Evolutionary conservation across 2,329 filamentous ascomycete genomes (phyloP).

Genomic region (Fusarium algeriense): DNA sequence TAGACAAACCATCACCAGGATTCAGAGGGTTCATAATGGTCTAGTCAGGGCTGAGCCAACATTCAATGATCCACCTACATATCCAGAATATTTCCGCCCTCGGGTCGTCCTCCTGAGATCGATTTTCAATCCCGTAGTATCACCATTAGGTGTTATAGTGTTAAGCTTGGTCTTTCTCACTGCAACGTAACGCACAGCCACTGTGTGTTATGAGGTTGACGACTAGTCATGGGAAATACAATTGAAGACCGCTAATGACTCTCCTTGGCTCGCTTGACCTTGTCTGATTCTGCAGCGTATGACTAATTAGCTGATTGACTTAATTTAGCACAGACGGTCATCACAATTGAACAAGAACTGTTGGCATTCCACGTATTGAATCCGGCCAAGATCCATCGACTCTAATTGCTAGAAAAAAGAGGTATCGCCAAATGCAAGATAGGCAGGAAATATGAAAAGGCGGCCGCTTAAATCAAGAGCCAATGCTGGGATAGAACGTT

Average conservation of each 20-base stretch:
- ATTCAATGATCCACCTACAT: slow-evolving; percentile 17
- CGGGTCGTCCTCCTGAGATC: slow-evolving; percentile 1
- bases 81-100: slow-evolving; percentile 24
- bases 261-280: background rate
- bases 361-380: slow-evolving; percentile 1
- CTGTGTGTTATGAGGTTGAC: background rate
- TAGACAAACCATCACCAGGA: background rate
- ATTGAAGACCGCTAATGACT: slow-evolving; percentile 11
- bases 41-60: background rate
- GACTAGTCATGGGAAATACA: slow-evolving; percentile 3
- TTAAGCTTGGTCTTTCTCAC: slow-evolving; percentile 14
- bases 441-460: slow-evolving; percentile 4
- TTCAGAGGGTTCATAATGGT: background rate
- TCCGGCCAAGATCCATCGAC: background rate
- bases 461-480: background rate
- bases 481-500: background rate
- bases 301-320: background rate
- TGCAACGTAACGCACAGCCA: background rate
- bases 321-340: background rate
- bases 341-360: background rate
- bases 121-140: slow-evolving; percentile 17
- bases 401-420: background rate
- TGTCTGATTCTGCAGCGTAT: slow-evolving; percentile 1
- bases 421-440: background rate
- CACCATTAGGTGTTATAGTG: slow-evolving; percentile 27